A percentile compares a stretch with the other conserved stretches of the same genome.
These are phyloP conservation scores for Entomortierella lignicola DNA, from an alignment of 192 early-diverging fungal genomes.

Conservation along the genomic window DNA sequence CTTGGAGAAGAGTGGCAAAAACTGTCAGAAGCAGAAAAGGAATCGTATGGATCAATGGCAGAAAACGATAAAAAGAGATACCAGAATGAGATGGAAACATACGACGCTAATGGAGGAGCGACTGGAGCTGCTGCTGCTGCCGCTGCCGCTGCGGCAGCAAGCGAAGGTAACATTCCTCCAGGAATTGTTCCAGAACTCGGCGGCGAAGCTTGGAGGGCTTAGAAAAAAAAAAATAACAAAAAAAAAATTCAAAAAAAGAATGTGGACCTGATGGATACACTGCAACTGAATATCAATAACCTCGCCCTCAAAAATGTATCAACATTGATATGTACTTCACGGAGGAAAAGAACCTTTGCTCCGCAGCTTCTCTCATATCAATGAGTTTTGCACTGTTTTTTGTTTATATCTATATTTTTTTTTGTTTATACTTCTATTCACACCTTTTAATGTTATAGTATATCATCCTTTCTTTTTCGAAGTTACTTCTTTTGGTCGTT, in stretches of 20 bases:
- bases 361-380: too few relatives aligned
- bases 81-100: constrained; percentile 48
- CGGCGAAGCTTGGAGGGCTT: constrained; percentile 29
- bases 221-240: constrained; percentile 11
- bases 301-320: not conserved
- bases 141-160: constrained; percentile 7
- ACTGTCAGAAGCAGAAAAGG: constrained; percentile 53
- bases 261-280: too few relatives aligned
- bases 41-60: constrained; percentile 51
- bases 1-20: constrained; percentile 57
- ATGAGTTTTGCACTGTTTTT: not conserved
- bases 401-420: not conserved
- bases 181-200: constrained; percentile 14
- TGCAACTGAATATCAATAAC: too few relatives aligned
- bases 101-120: constrained; percentile 40
- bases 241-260: too few relatives aligned
- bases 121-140: constrained; percentile 29
- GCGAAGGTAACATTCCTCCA: constrained; percentile 5
- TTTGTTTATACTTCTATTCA: not conserved
- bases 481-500: not conserved
- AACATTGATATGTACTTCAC: not conserved
- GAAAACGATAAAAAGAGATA: constrained; percentile 56
- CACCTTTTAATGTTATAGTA: constrained; percentile 9
- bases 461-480: constrained; percentile 5
- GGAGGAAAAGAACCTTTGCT: too few relatives aligned